Base-by-base conservation (phyloP, 2,329 filamentous ascomycete genomes). In the Pseudopyrenochaeta lycopersici region DNA sequence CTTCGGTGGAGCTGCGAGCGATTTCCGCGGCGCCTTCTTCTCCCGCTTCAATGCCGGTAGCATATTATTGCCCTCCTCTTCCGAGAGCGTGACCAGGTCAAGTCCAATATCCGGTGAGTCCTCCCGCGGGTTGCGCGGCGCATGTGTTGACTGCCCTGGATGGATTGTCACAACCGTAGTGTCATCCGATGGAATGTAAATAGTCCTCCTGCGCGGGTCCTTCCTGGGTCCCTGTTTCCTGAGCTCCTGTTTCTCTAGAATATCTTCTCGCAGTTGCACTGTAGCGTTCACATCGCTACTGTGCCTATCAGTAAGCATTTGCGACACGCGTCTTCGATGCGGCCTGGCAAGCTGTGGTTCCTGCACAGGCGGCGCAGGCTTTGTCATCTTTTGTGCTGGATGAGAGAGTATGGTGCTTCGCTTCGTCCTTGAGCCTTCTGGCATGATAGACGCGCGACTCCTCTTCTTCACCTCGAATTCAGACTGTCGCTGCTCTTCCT, bases 111-210 rank as follows among this genome's bases (percentile, higher is more conserved):
- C 67, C 17, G 75, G 73, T 4, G 73, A 76, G n/a, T 62, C 59
- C 48, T 70, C 63, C 39, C 75, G 62, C 10, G 58, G 46, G 29
- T 66, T 66, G 31, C 70, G 67, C 18, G 65, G 27, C 35, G 60
- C 59, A n/a, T 66, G 55, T 29, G 66, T 66, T 1, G 70, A 58
- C 30, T 77, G 76, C 35, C 81, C 81, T 3, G 81, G 81, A 61
- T 82, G 81, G 39, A 83, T 82, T 1, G 80, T 83, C 58, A 82
- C 68, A 21, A 83, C 71, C 1, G 80, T 81, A 5, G 81, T 84
- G 51, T 83, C 80, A 27, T 83, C 81, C 2, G 77, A 76, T 10
- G 81, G 81, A 11, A 82, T 75, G 61, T 81, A 83, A 40, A 83
- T 83, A 2, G 80, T 83, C 52, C 78, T 72, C 52, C 80, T 71